A percentile compares a stretch with the other conserved stretches of the same genome.
These are phyloP conservation scores for Leishmania guyanensis DNA, from an alignment of 208 protist species.

Conservation along the genomic window DNA sequence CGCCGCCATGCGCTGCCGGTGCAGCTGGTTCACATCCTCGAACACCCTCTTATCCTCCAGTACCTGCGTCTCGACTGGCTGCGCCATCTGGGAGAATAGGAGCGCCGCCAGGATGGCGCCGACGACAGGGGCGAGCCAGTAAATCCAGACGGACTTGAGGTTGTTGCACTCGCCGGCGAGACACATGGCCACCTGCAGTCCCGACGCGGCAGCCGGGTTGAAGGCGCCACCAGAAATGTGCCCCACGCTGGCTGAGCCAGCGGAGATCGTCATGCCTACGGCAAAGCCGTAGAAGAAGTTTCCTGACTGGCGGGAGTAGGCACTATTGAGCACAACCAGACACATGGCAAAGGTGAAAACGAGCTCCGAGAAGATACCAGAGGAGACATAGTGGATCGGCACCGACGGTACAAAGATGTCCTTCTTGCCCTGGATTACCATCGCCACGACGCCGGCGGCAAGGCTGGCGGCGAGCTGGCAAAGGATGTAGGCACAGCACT, in stretches of 20 bases:
- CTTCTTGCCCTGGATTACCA: slow-evolving; percentile 69
- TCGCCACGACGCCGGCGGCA: slow-evolving; percentile 69
- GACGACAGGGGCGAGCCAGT: slow-evolving; percentile 80
- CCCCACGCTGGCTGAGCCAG: slow-evolving; percentile 65
- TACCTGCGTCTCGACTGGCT: slow-evolving; percentile 56
- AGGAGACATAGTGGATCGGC: slow-evolving; percentile 54
- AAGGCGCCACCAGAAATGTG: slow-evolving; percentile 80
- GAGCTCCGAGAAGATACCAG: slow-evolving; percentile 80
- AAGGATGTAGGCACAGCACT: slow-evolving; percentile 63
- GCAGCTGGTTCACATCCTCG: slow-evolving; percentile 31
- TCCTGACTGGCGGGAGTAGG: slow-evolving; percentile 66
- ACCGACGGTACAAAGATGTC: slow-evolving; percentile 79
- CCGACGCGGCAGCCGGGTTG: slow-evolving; percentile 83
- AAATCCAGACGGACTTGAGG: slow-evolving; percentile 76
- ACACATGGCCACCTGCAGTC: slow-evolving; percentile 77
- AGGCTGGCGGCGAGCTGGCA: slow-evolving; percentile 68
- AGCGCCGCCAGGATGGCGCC: slow-evolving; percentile 63
- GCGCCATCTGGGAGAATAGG: slow-evolving; percentile 73
- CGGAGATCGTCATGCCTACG: slow-evolving; percentile 76
- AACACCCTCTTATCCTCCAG: slow-evolving; percentile 55
- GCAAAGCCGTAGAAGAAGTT: slow-evolving; percentile 88
- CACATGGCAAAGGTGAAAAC: slow-evolving; percentile 84
- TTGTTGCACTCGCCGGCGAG: slow-evolving; percentile 68
- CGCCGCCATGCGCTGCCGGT: slow-evolving; percentile 23
- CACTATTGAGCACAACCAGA: slow-evolving; percentile 76